A percentile compares a stretch with the other conserved stretches of the same genome.
Evolutionary conservation across 805 yeast species (phyloP).

Genomic region (Wickerhamomyces hampshirensis): DNA sequence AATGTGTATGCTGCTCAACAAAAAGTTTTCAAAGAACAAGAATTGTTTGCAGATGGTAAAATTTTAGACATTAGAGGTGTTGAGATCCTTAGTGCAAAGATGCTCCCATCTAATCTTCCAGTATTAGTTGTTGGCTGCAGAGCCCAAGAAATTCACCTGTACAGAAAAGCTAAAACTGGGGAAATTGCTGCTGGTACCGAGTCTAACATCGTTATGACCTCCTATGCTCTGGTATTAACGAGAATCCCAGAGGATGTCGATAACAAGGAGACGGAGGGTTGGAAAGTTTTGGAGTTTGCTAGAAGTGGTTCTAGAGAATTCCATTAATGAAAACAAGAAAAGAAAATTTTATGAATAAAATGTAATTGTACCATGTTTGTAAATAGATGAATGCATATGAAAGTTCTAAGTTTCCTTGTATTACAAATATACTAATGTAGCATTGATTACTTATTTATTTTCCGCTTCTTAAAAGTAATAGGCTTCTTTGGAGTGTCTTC

Average conservation of each 20-base stretch:
- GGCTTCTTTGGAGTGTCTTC: slow-evolving; percentile 6
- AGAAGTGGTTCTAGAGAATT: slow-evolving; percentile 89
- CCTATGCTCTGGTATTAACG: slow-evolving; percentile 95
- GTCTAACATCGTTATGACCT: slow-evolving; percentile 84
- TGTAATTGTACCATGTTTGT: slow-evolving; percentile 1
- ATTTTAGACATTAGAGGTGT: slow-evolving; percentile 94
- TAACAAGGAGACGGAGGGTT: slow-evolving; percentile 89
- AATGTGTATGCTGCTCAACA: slow-evolving; percentile 92
- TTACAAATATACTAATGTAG: no score
- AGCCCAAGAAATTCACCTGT: slow-evolving; percentile 92
- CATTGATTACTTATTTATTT: slow-evolving; percentile 5
- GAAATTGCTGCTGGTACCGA: slow-evolving; percentile 95
- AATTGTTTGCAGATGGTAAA: slow-evolving; percentile 83
- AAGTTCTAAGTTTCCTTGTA: no score
- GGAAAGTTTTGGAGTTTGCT: slow-evolving; percentile 93
- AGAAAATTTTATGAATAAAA: background rate
- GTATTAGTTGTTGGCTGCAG: slow-evolving; percentile 91
- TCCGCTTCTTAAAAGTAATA: slow-evolving; percentile 21
- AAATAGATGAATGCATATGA: slow-evolving; percentile 1
- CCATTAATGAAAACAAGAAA: slow-evolving; percentile 27
- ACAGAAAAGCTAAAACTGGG: slow-evolving; percentile 85
- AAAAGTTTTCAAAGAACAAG: slow-evolving; percentile 88
- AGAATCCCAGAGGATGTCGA: slow-evolving; percentile 82
- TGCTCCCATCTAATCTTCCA: slow-evolving; percentile 86
- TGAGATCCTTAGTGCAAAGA: slow-evolving; percentile 82